Conservation (phyloP, 345 rosid species). For the Aurinia saxatilis region DNA sequence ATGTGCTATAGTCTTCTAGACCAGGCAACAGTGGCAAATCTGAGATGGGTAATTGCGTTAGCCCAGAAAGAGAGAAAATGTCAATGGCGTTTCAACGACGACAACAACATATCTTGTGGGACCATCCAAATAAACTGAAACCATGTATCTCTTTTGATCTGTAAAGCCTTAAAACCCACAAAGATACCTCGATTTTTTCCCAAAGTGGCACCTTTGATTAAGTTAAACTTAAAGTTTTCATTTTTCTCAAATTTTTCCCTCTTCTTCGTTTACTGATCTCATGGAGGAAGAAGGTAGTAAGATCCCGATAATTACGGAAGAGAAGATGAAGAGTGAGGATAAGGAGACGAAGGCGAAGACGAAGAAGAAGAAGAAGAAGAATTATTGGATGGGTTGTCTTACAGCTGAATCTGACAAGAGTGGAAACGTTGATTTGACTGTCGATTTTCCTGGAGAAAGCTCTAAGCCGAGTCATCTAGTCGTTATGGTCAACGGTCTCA, state of each 20-base stretch:
- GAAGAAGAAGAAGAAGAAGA: constrained; percentile 19
- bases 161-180: neutral
- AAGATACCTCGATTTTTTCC: neutral
- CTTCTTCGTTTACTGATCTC: neutral
- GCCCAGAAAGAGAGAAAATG: constrained; percentile 1
- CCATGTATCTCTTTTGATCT: neutral
- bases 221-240: constrained; percentile 7
- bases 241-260: neutral
- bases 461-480: constrained; percentile 57
- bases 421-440: constrained; percentile 46
- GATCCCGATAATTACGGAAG: neutral
- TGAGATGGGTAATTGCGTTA: neutral
- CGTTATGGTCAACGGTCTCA: constrained; percentile 78
- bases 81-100: constrained; percentile 25
- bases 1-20: neutral
- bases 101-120: neutral
- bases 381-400: constrained; percentile 45
- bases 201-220: neutral
- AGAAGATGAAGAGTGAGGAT: too few species aligned
- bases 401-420: constrained; percentile 34
- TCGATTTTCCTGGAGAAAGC: constrained; percentile 37
- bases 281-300: constrained; percentile 12
- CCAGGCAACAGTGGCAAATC: neutral
- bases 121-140: constrained; percentile 11
- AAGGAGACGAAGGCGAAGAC: neutral